Evolutionary conservation across 106 monocot genomes (phyloP), one percentile per base, ranked within the genome.

Genomic region (Triglochin maritima): DNA sequence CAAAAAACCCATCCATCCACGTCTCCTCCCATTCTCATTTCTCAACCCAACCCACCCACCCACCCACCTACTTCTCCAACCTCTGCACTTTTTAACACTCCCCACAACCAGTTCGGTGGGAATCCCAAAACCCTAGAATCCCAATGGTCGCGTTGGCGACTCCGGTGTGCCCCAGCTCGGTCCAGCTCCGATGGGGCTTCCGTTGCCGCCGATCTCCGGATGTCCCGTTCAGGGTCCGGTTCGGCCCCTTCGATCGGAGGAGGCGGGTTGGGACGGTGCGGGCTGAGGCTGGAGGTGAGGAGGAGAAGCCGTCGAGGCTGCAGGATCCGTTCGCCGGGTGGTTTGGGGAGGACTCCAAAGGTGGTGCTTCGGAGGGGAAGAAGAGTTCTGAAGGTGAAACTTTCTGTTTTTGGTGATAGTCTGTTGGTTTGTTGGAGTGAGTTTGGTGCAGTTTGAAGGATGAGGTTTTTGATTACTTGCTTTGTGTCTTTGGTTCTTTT

Each of bases 141-240:
- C 55, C 10, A 12, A 69, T 69, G 68, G 44, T 8, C 45, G 44
- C 68, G 50, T 14, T 69, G 56, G 68, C 56, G 68, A 57, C 15
- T 12, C 45, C 14, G 14, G 9, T 57, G 12, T 13, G 11, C 9
- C 68, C 68, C 4, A 69, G 14, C 56, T 69, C 68, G 9, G 44
- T 69, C 68, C 68, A 69, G 56, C 46, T 69, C 55, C 55, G 56
- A 57, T 69, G 68, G 68, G 68, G 57, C 46, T 57, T 69, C 68
- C 68, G 56, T 55, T 56, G 45, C 68, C 49, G 68, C 56, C 44
- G n/a, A 14, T 43, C 56, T 15, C 9, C 44, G 7, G 45, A 5
- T 15, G n/a, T 9, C 7, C 44, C 7, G 41, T 7, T 17, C 13
- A 44, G 46, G 7, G 16, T 69, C 47, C 56, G 68, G 2, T 57